phyloP scores from a whole-genome alignment of 2,329 filamentous ascomycete genomes.

The Ophiosphaerella herpotricha region DNA sequence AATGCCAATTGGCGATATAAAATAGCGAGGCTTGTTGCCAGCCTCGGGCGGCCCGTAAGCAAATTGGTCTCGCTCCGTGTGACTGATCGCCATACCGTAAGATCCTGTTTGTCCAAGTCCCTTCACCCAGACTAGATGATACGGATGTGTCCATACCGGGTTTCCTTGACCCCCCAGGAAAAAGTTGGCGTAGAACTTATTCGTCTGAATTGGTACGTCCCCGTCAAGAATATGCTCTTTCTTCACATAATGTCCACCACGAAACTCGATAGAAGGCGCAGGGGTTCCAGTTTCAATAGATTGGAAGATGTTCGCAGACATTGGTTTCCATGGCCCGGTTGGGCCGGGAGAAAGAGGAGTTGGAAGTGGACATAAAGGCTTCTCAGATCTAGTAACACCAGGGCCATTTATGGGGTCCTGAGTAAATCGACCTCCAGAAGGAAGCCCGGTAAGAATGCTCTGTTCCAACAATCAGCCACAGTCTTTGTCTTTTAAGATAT shows the following conservation, averaged over 20 bases:
- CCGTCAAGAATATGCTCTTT: slow-evolving; percentile 46
- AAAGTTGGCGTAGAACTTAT: slow-evolving; percentile 76
- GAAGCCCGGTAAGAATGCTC: slow-evolving; percentile 39
- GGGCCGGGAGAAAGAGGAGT: slow-evolving; percentile 36
- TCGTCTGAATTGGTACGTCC: slow-evolving; percentile 65
- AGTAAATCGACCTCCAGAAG: slow-evolving; percentile 29
- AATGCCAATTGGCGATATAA: slow-evolving; percentile 81
- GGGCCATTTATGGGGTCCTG: slow-evolving; percentile 29
- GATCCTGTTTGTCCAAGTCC: slow-evolving; percentile 60
- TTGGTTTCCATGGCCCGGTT: slow-evolving; percentile 16
- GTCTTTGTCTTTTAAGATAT: no score
- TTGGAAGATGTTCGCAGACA: slow-evolving; percentile 45
- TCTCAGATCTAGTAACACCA: slow-evolving; percentile 19
- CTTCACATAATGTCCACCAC: slow-evolving; percentile 49
- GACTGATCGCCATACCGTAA: slow-evolving; percentile 79
- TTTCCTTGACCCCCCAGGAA: slow-evolving; percentile 74
- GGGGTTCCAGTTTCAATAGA: slow-evolving; percentile 49
- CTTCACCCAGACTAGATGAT: slow-evolving; percentile 52
- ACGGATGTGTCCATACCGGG: slow-evolving; percentile 73
- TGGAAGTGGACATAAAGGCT: slow-evolving; percentile 32
- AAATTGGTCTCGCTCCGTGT: slow-evolving; percentile 70
- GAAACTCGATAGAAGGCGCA: slow-evolving; percentile 42
- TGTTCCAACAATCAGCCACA: slow-evolving; percentile 14
- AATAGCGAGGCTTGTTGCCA: slow-evolving; percentile 62
- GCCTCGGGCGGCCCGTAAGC: slow-evolving; percentile 48